Evolutionary conservation across 2,329 filamentous ascomycete genomes (phyloP).

Genomic region (Monosporascus sp.): DNA sequence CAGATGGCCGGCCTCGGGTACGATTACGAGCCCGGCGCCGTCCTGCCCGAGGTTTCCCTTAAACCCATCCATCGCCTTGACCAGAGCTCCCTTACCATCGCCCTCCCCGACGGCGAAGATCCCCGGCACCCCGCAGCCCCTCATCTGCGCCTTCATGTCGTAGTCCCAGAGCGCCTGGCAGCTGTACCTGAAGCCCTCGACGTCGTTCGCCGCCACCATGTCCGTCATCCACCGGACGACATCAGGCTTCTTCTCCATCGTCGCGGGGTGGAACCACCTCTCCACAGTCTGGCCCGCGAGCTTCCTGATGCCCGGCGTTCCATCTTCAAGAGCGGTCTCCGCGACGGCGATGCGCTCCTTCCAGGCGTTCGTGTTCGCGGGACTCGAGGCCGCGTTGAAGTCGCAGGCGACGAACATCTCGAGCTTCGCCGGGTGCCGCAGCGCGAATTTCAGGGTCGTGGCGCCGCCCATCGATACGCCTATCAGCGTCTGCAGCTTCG

Average conservation of each 20-base stretch:
- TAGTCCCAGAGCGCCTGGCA: slow-evolving; percentile 70
- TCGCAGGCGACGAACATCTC: slow-evolving; percentile 80
- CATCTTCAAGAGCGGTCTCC: slow-evolving; percentile 43
- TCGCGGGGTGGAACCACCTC: slow-evolving; percentile 70
- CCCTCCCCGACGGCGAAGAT: slow-evolving; percentile 67
- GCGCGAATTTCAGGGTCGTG: slow-evolving; percentile 67
- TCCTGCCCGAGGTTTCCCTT: slow-evolving; percentile 48
- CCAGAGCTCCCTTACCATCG: slow-evolving; percentile 66
- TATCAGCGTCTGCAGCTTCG: slow-evolving; percentile 59
- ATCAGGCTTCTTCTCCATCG: slow-evolving; percentile 38
- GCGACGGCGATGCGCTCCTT: slow-evolving; percentile 67
- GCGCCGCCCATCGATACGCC: slow-evolving; percentile 80
- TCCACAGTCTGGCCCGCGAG: slow-evolving; percentile 67
- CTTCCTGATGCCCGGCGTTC: slow-evolving; percentile 53
- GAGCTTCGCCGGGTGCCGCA: slow-evolving; percentile 76
- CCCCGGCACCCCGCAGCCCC: slow-evolving; percentile 49
- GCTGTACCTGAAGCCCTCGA: slow-evolving; percentile 63
- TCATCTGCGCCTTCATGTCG: slow-evolving; percentile 56
- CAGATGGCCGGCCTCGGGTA: slow-evolving; percentile 70
- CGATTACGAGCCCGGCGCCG: slow-evolving; percentile 55
- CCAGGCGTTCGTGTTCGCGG: slow-evolving; percentile 75
- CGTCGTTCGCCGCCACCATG: slow-evolving; percentile 64
- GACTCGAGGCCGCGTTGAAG: slow-evolving; percentile 68
- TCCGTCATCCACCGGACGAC: slow-evolving; percentile 54
- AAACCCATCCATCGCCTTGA: slow-evolving; percentile 76